phyloP scores from a whole-genome alignment of 2,329 filamentous ascomycete species.

The Pseudogymnoascus sp. region DNA sequence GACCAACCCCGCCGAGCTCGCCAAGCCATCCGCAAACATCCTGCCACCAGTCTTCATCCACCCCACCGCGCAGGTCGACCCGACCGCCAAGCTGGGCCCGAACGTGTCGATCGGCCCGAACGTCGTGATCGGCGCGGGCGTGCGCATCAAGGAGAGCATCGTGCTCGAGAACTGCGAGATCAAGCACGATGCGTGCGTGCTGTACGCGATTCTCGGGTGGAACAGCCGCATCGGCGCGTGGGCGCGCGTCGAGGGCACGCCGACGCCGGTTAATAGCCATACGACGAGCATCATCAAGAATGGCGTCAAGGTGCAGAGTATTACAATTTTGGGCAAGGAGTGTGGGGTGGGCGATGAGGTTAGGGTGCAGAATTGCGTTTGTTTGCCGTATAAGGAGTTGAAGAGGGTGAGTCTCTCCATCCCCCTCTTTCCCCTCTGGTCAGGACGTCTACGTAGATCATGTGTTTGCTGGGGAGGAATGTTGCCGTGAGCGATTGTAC shows the following conservation, averaged over 20 bases:
- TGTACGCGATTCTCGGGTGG: constrained; percentile 97
- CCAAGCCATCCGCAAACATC: constrained; percentile 75
- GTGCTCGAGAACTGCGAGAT: constrained; percentile 92
- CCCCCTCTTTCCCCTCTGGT: not conserved
- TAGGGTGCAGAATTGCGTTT: constrained; percentile 94
- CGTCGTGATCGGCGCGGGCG: constrained; percentile 74
- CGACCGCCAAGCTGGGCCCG: constrained; percentile 90
- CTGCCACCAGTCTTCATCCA: constrained; percentile 93
- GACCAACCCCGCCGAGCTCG: constrained; percentile 69
- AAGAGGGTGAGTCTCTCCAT: constrained; percentile 65
- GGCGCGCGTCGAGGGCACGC: constrained; percentile 94
- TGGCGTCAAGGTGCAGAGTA: constrained; percentile 95
- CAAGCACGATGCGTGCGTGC: constrained; percentile 90
- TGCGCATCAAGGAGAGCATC: constrained; percentile 89
- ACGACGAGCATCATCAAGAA: constrained; percentile 95
- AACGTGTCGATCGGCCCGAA: constrained; percentile 96
- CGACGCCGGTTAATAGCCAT: constrained; percentile 79
- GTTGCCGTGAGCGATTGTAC: constrained; percentile 13
- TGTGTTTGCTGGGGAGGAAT: not conserved
- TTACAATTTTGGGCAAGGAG: constrained; percentile 95
- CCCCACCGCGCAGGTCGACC: constrained; percentile 80
- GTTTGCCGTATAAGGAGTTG: constrained; percentile 94
- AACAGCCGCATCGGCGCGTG: constrained; percentile 93
- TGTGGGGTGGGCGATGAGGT: constrained; percentile 90
- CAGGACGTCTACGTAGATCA: not conserved